A percentile compares a stretch with the other conserved stretches of the same genome.
phyloP scores from a whole-genome alignment of 306 rosid species.

The Heteromeles arbutifolia region DNA sequence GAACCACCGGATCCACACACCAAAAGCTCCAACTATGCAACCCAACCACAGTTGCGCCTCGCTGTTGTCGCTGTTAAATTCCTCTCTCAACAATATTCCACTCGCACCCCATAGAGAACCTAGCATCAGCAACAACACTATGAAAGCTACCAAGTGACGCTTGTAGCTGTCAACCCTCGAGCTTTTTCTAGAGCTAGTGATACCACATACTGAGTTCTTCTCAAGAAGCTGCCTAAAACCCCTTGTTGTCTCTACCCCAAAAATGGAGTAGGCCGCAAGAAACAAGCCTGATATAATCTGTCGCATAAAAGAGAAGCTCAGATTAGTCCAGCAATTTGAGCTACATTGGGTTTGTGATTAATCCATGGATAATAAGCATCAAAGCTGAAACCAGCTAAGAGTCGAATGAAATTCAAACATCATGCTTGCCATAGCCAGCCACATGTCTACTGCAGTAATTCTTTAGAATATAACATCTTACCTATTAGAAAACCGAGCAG shows the following conservation, averaged over 20 bases:
- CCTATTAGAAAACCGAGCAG: slow-evolving; percentile 70
- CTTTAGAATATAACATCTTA: slow-evolving; percentile 6
- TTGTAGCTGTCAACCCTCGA: slow-evolving; percentile 40
- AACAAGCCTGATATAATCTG: slow-evolving; percentile 52
- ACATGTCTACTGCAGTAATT: not conserved
- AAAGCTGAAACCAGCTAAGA: not conserved
- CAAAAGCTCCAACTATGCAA: slow-evolving; percentile 77
- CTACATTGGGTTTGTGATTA: not conserved
- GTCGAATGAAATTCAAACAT: not conserved
- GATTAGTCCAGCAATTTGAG: not conserved
- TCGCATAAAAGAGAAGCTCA: not conserved
- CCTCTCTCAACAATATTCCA: slow-evolving; percentile 24
- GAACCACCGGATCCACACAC: slow-evolving; percentile 84
- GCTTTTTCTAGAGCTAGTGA: slow-evolving; percentile 16
- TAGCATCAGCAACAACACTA: slow-evolving; percentile 34
- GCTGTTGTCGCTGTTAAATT: slow-evolving; percentile 33
- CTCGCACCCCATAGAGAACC: slow-evolving; percentile 43
- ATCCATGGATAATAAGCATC: not conserved
- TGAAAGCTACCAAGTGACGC: slow-evolving; percentile 30
- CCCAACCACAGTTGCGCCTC: slow-evolving; percentile 58
- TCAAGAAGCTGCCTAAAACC: slow-evolving; percentile 51
- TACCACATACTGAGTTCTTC: slow-evolving; percentile 20
- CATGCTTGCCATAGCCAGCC: not conserved
- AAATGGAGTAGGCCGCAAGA: slow-evolving; percentile 56
- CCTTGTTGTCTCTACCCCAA: slow-evolving; percentile 76